These are phyloP conservation scores for Exophiala lecanii-corni DNA, from an alignment of 2,329 filamentous ascomycete species.

Conservation along the genomic window DNA sequence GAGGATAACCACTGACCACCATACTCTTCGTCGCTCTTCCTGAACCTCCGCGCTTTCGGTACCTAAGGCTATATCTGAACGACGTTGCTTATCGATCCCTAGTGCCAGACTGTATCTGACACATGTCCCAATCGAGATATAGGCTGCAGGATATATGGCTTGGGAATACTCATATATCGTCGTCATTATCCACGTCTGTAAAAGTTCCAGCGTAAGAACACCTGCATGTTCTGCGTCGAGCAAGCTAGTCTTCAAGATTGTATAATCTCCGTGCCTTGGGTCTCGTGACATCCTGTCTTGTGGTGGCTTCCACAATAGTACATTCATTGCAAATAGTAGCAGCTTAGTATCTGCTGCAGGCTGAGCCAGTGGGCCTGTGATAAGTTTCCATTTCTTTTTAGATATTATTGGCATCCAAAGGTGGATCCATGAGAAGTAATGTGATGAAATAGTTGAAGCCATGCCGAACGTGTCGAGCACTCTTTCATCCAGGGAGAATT, in stretches of 20 bases:
- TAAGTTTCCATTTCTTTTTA: neutral
- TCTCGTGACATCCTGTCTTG: neutral
- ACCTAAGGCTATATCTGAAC: neutral
- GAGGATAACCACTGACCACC: neutral
- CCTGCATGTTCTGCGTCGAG: constrained; percentile 19
- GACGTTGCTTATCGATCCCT: constrained; percentile 11
- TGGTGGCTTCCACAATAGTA: neutral
- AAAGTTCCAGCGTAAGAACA: constrained; percentile 22
- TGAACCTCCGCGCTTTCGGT: neutral
- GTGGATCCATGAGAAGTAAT: neutral
- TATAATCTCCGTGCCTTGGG: neutral
- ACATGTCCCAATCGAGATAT: constrained; percentile 22
- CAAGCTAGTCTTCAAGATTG: neutral
- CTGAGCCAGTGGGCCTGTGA: neutral
- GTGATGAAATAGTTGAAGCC: neutral
- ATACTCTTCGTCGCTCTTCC: neutral
- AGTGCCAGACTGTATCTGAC: constrained; percentile 13
- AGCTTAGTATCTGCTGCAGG: neutral
- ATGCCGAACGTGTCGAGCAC: neutral
- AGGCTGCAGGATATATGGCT: constrained; percentile 32
- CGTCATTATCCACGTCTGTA: constrained; percentile 29
- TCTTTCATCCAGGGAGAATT: neutral
- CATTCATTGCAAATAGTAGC: neutral
- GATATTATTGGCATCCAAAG: neutral
- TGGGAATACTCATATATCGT: constrained; percentile 30